These are phyloP conservation scores for Globisporangium carolinianum DNA, from an alignment of 352 stramenopile genomes.

Conservation along the genomic window DNA sequence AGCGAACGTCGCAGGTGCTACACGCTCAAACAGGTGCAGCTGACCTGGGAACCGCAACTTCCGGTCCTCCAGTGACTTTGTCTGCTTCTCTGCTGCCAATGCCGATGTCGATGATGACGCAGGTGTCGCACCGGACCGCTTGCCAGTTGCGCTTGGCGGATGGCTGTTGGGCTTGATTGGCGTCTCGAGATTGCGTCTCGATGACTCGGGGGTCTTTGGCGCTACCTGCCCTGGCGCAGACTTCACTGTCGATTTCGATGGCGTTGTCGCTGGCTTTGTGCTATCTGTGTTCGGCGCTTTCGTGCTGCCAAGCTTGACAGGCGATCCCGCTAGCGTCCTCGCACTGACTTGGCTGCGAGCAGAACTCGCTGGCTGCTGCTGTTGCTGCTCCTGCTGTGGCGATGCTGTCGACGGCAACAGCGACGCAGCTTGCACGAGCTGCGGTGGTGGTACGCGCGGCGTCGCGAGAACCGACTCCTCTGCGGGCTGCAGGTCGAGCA, in stretches of 20 bases:
- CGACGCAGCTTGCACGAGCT: neutral
- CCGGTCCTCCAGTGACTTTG: constrained; percentile 9
- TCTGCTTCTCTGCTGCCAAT: neutral
- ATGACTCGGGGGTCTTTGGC: constrained; percentile 8
- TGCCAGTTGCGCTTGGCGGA: constrained; percentile 1
- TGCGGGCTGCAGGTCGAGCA: constrained; percentile 42
- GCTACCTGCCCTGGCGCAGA: neutral
- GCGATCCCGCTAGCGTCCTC: constrained; percentile 5
- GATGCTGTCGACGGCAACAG: neutral
- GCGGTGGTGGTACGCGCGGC: neutral
- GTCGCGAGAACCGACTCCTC: neutral
- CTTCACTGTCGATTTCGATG: constrained; percentile 2
- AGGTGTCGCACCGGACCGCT: constrained; percentile 8
- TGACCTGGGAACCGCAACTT: constrained; percentile 28
- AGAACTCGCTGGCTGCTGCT: neutral
- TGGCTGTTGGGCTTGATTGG: neutral
- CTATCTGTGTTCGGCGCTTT: neutral
- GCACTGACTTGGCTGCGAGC: constrained; percentile 1
- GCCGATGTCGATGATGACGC: neutral
- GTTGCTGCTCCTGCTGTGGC: neutral
- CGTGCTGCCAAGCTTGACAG: constrained; percentile 1
- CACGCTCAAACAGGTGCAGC: constrained; percentile 25
- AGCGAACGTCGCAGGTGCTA: constrained; percentile 26
- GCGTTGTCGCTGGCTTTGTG: constrained; percentile 1
- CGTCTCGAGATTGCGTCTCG: constrained; percentile 3